Percentiles rank a stretch among this genome's conserved stretches.
Evolutionary conservation across 371 early-diverging fungal genomes (phyloP).

Genomic region (Mucor mucedo): DNA sequence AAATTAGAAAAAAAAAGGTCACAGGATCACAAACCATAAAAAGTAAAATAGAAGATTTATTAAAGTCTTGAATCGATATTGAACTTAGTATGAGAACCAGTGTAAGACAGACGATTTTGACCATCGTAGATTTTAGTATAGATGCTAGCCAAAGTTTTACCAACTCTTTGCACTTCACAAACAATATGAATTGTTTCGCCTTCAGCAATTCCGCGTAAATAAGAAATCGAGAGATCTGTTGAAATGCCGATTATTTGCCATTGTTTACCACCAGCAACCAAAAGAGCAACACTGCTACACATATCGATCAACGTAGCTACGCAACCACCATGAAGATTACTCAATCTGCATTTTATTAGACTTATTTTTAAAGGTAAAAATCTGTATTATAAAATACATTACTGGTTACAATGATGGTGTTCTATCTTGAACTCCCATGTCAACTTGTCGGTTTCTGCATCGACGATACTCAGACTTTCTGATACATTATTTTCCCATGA

Average conservation of each 20-base stretch:
- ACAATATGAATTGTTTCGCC: constrained; percentile 40
- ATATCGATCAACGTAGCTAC: constrained; percentile 53
- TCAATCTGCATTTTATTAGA: constrained; percentile 16
- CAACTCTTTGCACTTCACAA: constrained; percentile 44
- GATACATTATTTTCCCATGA: constrained; percentile 20
- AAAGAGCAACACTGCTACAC: constrained; percentile 48
- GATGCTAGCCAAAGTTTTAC: constrained; percentile 41
- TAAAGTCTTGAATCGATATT: constrained; percentile 41
- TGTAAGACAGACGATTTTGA: constrained; percentile 36
- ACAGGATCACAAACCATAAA: background rate
- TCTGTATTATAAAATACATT: background rate
- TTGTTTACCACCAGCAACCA: constrained; percentile 26
- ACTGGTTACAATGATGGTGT: constrained; percentile 43
- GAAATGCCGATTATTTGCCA: constrained; percentile 47
- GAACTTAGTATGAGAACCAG: constrained; percentile 49
- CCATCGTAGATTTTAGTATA: constrained; percentile 44
- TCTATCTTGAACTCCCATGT: constrained; percentile 43
- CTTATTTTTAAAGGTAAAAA: background rate
- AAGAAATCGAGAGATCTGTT: constrained; percentile 42
- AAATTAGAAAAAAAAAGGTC: background rate
- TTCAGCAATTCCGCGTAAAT: constrained; percentile 35
- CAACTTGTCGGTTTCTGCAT: constrained; percentile 29
- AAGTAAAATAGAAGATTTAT: background rate
- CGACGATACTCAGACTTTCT: constrained; percentile 11
- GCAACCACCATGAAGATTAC: constrained; percentile 51